These are phyloP conservation scores for Ordospora pajunii DNA, from an alignment of 371 early-diverging fungal species.

Conservation along the genomic window DNA sequence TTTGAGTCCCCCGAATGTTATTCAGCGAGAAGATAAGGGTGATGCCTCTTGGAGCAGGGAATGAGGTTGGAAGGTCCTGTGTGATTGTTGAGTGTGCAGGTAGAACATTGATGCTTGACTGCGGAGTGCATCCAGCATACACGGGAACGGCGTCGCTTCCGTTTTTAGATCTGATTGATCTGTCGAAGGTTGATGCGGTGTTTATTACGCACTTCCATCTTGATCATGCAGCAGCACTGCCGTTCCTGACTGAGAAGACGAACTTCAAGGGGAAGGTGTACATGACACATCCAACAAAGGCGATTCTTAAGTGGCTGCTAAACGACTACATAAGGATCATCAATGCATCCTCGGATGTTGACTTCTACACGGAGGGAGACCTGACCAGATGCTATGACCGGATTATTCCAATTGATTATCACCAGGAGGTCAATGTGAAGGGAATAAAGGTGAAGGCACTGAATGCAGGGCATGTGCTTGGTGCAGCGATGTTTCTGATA, in stretches of 20 bases:
- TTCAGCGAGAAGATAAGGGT: conserved; percentile 62
- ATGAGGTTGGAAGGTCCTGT: conserved; percentile 96
- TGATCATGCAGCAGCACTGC: conserved; percentile 97
- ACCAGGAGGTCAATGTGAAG: conserved; percentile 84
- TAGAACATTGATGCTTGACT: conserved; percentile 87
- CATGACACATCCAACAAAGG: conserved; percentile 99
- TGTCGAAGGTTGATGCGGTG: conserved; percentile 77
- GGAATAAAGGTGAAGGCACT: conserved; percentile 88
- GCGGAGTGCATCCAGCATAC: conserved; percentile 95
- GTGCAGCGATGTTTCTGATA: conserved; percentile 97
- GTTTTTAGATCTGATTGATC: conserved; percentile 91
- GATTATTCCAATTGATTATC: conserved; percentile 88
- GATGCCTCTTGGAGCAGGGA: conserved; percentile 92
- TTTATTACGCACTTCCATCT: conserved; percentile 82
- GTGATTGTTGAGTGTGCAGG: conserved; percentile 84
- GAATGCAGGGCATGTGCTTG: conserved; percentile 98
- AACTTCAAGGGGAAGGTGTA: conserved; percentile 91
- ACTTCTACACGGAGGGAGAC: conserved; percentile 87
- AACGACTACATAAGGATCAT: conserved; percentile 74
- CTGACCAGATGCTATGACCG: conserved; percentile 75
- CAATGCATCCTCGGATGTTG: conserved; percentile 72
- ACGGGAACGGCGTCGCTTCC: conserved; percentile 88
- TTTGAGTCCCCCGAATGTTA: not conserved
- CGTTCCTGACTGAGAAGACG: conserved; percentile 93
- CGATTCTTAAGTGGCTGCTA: conserved; percentile 92